Evolutionary conservation across 345 rosid genomes (phyloP).

Genomic region (Ceriops decandra): DNA sequence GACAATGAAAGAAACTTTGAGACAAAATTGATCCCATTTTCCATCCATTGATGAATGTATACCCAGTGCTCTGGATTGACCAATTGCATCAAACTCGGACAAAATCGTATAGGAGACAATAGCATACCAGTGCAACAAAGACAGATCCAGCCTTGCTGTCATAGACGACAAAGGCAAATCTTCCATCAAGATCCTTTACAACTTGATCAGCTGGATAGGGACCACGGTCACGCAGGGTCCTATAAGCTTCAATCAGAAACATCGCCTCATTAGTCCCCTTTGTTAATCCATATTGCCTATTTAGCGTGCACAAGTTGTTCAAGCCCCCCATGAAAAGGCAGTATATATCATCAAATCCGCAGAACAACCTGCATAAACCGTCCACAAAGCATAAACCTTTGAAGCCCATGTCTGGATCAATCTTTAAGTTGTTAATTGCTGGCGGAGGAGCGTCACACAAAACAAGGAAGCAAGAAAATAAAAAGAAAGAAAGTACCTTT

Average conservation of each 20-base stretch:
- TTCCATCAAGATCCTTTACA: slow-evolving; percentile 64
- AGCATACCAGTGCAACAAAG: slow-evolving; percentile 53
- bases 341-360: slow-evolving; percentile 48
- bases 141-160: slow-evolving; percentile 44
- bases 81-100: neutral
- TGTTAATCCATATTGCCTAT: slow-evolving; percentile 53
- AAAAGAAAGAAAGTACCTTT: slow-evolving; percentile 8
- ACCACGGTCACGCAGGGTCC: slow-evolving; percentile 60
- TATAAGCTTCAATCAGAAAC: slow-evolving; percentile 64
- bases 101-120: neutral
- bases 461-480: too few relatives aligned
- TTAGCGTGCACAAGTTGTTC: slow-evolving; percentile 51
- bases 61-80: too few relatives aligned
- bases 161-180: slow-evolving; percentile 56
- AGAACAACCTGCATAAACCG: slow-evolving; percentile 28
- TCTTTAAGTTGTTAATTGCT: neutral
- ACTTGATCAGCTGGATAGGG: slow-evolving; percentile 86
- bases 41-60: too few relatives aligned
- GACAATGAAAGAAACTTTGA: too few relatives aligned
- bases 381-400: neutral
- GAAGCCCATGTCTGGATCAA: too few relatives aligned
- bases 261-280: slow-evolving; percentile 51
- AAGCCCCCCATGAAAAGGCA: slow-evolving; percentile 61
- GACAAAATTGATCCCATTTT: too few relatives aligned
- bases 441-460: too few relatives aligned